phyloP scores from a whole-genome alignment of 2,329 filamentous ascomycete genomes.

The Sporothrix pseudoabietina region DNA sequence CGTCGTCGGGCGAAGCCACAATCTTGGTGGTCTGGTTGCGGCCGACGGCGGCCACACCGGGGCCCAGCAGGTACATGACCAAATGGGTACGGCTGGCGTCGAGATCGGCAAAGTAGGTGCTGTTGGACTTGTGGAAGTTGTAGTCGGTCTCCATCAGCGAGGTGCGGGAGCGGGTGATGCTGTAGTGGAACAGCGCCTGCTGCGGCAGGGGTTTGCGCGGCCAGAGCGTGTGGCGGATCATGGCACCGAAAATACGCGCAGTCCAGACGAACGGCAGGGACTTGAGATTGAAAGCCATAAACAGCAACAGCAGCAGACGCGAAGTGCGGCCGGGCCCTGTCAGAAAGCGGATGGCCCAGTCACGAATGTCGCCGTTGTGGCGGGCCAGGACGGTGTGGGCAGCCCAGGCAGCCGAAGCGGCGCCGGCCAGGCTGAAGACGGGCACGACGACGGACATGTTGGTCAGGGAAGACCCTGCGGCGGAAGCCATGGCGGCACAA shows the following conservation, averaged over 20 bases:
- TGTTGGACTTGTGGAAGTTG: conserved; percentile 48
- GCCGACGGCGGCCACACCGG: conserved; percentile 57
- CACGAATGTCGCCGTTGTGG: conserved; percentile 45
- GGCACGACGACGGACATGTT: conserved; percentile 44
- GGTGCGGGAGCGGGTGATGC: conserved; percentile 40
- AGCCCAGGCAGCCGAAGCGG: conserved; percentile 52
- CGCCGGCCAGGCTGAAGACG: conserved; percentile 47
- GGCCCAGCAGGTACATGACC: conserved; percentile 67
- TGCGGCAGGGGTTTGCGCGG: conserved; percentile 37
- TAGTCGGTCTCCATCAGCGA: conserved; percentile 45
- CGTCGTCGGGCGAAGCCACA: conserved; percentile 48
- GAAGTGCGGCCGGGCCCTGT: conserved; percentile 58
- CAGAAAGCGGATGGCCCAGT: conserved; percentile 48
- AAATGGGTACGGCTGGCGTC: conserved; percentile 82
- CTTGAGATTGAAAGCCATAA: conserved; percentile 70
- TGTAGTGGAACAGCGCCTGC: conserved; percentile 44
- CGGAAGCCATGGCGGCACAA: conserved; percentile 14
- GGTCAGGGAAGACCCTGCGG: conserved; percentile 34
- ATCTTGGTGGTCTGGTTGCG: conserved; percentile 53
- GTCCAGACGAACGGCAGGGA: conserved; percentile 76
- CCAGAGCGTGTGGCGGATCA: conserved; percentile 41
- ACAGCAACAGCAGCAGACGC: conserved; percentile 56
- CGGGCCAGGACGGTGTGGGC: conserved; percentile 44
- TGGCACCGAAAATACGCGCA: conserved; percentile 43
- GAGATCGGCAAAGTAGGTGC: conserved; percentile 84